These are phyloP conservation scores for Lavandula angustifolia DNA, from an alignment of 257 asterid genomes.

Conservation along the genomic window DNA sequence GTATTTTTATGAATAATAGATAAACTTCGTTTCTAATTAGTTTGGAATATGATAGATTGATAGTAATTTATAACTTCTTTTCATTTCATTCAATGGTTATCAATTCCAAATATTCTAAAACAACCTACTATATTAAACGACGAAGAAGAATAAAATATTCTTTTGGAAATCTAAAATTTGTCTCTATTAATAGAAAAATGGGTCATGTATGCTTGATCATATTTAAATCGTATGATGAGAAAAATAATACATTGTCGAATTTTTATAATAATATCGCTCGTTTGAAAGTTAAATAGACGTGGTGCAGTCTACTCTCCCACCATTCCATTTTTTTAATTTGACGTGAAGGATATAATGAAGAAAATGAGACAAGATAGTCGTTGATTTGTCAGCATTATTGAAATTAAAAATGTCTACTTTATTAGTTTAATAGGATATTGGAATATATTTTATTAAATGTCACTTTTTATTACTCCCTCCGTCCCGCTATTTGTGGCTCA, in stretches of 20 bases:
- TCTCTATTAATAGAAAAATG: not conserved
- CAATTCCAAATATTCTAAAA: not conserved
- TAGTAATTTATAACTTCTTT: too few relatives aligned
- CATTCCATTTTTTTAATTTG: not conserved
- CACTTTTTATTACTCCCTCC: not conserved
- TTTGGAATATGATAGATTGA: too few relatives aligned
- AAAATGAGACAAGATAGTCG: not conserved
- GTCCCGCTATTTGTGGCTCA: too few relatives aligned
- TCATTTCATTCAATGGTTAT: too few relatives aligned
- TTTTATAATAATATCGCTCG: constrained; percentile 10
- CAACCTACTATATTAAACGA: not conserved
- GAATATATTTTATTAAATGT: not conserved
- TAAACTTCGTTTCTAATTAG: too few relatives aligned
- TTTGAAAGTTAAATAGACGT: constrained; percentile 10
- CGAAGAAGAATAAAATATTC: not conserved
- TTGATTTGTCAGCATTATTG: constrained; percentile 17
- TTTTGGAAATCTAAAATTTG: constrained; percentile 14
- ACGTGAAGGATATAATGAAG: not conserved
- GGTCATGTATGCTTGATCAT: not conserved
- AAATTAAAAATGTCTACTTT: not conserved
- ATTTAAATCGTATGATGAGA: not conserved
- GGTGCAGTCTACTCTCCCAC: constrained; percentile 3
- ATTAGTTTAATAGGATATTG: not conserved
- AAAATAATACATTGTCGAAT: not conserved
- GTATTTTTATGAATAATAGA: too few relatives aligned